Conservation (phyloP, 1,284 basidiomycete genomes). For the Porphyrellus sp. region DNA sequence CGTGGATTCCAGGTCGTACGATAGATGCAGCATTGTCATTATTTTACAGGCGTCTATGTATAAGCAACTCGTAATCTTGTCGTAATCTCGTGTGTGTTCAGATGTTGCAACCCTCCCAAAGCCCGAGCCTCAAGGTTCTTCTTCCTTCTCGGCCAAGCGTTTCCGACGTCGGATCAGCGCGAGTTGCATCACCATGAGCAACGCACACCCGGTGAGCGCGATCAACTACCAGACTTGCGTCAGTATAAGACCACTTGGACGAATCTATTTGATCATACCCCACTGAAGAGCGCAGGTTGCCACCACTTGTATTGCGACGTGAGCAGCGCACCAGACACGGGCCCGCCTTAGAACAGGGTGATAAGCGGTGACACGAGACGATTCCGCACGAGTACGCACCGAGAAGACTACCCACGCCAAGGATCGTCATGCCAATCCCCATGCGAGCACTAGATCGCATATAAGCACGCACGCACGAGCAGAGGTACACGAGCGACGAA, state of each 20-base stretch:
- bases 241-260: not conserved
- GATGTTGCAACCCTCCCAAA: too few species aligned
- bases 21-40: too few species aligned
- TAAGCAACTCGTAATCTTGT: too few species aligned
- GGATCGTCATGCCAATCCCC: slow-evolving; percentile 14
- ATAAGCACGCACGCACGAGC: not conserved
- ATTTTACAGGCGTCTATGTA: too few species aligned
- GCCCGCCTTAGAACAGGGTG: slow-evolving; percentile 19
- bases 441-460: slow-evolving; percentile 22
- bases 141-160: not conserved
- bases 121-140: too few species aligned
- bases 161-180: slow-evolving; percentile 2
- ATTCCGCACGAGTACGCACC: slow-evolving; percentile 6
- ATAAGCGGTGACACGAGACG: not conserved
- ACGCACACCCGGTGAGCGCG: slow-evolving; percentile 8
- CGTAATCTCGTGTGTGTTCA: too few species aligned
- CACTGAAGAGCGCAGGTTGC: slow-evolving; percentile 24
- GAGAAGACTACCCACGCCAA: slow-evolving; percentile 14
- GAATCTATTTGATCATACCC: slow-evolving; percentile 15
- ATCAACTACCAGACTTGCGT: slow-evolving; percentile 13
- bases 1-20: too few species aligned
- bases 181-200: slow-evolving; percentile 21
- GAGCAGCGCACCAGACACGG: slow-evolving; percentile 29
- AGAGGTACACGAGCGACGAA: slow-evolving; percentile 11
- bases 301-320: slow-evolving; percentile 30